These are phyloP conservation scores for Laburnicola sp. DNA, from an alignment of 2,329 filamentous ascomycete species.

Conservation along the genomic window DNA sequence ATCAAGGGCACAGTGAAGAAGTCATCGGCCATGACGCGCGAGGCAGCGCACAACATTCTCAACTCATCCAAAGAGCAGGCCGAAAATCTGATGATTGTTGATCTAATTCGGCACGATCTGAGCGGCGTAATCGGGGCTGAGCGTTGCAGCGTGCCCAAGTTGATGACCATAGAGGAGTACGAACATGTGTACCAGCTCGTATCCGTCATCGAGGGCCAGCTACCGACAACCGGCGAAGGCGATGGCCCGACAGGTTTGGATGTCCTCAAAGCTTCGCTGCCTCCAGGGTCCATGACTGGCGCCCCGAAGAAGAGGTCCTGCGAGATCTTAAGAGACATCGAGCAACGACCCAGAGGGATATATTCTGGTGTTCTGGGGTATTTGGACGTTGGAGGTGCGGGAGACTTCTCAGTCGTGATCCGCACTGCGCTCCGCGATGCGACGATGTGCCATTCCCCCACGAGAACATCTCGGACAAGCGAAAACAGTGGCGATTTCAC, in stretches of 20 bases:
- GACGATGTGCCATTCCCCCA: background rate
- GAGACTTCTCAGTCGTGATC: constrained; percentile 87
- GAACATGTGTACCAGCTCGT: constrained; percentile 82
- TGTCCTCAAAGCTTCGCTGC: constrained; percentile 72
- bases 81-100: constrained; percentile 95
- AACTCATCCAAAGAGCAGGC: constrained; percentile 82
- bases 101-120: constrained; percentile 85
- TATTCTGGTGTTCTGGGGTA: constrained; percentile 88
- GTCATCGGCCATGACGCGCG: constrained; percentile 64
- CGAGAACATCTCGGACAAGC: background rate
- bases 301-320: constrained; percentile 89
- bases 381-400: constrained; percentile 75
- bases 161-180: constrained; percentile 85
- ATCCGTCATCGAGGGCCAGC: constrained; percentile 73
- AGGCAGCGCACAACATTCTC: constrained; percentile 69
- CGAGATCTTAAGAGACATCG: constrained; percentile 72
- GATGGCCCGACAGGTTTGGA: constrained; percentile 58
- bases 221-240: background rate
- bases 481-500: constrained; percentile 1
- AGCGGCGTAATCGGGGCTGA: constrained; percentile 75
- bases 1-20: constrained; percentile 94
- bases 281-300: constrained; percentile 90
- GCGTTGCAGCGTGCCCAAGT: constrained; percentile 69
- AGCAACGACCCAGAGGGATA: constrained; percentile 67
- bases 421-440: constrained; percentile 66